Percentiles rank a stretch among this genome's conserved stretches.
Evolutionary conservation across 257 asterid genomes (phyloP).

Genomic region (Jaltomata sinuosa): DNA sequence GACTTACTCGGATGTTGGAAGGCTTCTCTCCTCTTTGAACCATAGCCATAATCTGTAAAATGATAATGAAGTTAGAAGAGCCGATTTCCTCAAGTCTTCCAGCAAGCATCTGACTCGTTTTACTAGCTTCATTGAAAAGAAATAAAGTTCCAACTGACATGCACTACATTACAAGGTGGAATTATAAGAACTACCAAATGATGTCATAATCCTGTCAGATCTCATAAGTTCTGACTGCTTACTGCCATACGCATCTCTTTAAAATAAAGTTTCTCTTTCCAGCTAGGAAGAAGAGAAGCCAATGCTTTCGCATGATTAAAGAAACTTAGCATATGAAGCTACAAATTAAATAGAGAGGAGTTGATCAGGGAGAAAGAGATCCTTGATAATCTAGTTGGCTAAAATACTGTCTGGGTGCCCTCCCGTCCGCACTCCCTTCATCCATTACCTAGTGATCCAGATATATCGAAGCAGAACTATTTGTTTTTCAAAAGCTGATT

Average conservation of each 20-base stretch:
- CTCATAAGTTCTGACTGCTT: background rate
- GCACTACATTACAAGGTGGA: background rate
- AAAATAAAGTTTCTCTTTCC: background rate
- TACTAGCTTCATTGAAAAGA: background rate
- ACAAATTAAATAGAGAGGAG: background rate
- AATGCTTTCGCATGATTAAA: background rate
- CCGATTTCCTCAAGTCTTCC: background rate
- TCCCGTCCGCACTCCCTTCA: background rate
- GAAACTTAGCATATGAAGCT: background rate
- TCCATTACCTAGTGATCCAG: background rate
- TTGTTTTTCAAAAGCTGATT: background rate
- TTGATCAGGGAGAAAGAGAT: background rate
- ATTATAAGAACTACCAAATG: background rate
- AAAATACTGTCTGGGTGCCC: background rate
- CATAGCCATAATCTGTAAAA: slow-evolving; percentile 82
- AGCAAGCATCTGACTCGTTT: background rate
- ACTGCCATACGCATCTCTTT: background rate
- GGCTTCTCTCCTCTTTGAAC: slow-evolving; percentile 95
- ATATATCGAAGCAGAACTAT: background rate
- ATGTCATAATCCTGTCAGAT: background rate
- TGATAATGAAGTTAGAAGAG: background rate
- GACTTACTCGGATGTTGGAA: slow-evolving; percentile 71
- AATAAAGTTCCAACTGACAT: background rate
- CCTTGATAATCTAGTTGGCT: background rate
- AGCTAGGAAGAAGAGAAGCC: background rate